A percentile compares a stretch with the other conserved stretches of the same genome.
These are phyloP conservation scores for Arabidopsis suecica DNA, from an alignment of 345 rosid genomes.

Conservation along the genomic window DNA sequence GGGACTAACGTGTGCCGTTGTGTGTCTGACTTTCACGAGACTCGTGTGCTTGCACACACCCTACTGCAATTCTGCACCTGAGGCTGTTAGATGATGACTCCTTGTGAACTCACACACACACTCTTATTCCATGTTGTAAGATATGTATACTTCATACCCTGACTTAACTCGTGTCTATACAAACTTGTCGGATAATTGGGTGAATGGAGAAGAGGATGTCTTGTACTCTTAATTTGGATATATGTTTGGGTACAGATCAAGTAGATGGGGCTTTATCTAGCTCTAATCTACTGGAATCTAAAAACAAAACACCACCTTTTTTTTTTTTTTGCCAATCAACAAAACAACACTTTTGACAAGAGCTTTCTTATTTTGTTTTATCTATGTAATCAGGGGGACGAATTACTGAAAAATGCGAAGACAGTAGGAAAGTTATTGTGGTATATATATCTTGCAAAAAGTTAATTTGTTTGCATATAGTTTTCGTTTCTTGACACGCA, in stretches of 20 bases:
- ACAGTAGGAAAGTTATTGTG: not conserved
- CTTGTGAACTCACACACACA: slow-evolving; percentile 2
- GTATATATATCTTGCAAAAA: not conserved
- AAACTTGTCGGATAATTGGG: slow-evolving; percentile 22
- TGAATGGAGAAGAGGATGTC: slow-evolving; percentile 28
- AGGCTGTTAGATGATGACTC: slow-evolving; percentile 68
- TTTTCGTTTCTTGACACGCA: not conserved
- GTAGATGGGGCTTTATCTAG: slow-evolving; percentile 21
- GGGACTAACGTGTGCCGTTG: slow-evolving; percentile 71
- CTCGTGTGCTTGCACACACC: slow-evolving; percentile 95
- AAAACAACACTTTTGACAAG: not conserved
- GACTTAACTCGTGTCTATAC: slow-evolving; percentile 29
- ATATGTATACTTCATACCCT: slow-evolving; percentile 23
- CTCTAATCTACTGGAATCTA: slow-evolving; percentile 17
- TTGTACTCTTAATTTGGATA: slow-evolving; percentile 18
- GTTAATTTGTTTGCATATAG: not conserved
- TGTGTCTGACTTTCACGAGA: slow-evolving; percentile 87
- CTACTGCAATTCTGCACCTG: slow-evolving; percentile 97
- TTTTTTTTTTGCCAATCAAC: too few relatives aligned
- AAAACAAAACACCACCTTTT: not conserved
- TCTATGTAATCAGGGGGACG: not conserved
- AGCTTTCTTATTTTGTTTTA: not conserved
- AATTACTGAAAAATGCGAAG: not conserved
- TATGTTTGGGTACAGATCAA: slow-evolving; percentile 19
- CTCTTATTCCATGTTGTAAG: slow-evolving; percentile 40